Evolutionary conservation across 176 grass and related monocot genomes (phyloP).

Genomic region (Typha latifolia): DNA sequence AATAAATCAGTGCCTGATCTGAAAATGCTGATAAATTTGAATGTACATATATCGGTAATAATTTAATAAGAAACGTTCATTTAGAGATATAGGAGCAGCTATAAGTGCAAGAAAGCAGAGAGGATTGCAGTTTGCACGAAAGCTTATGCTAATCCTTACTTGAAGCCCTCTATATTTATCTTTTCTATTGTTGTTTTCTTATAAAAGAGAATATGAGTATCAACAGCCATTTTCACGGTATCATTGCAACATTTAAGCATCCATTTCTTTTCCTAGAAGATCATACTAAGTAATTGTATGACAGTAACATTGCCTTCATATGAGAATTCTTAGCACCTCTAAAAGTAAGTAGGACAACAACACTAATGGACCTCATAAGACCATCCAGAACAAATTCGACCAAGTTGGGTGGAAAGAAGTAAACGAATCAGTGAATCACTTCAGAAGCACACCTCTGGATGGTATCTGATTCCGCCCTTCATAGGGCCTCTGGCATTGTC

Average conservation of each 20-base stretch:
- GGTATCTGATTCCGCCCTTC: constrained; percentile 96
- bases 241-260: not conserved
- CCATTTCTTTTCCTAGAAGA: not conserved
- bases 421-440: constrained; percentile 18
- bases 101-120: too few relatives aligned
- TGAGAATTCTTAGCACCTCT: not conserved
- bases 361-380: constrained; percentile 20
- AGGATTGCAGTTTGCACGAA: constrained; percentile 1
- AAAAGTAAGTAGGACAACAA: not conserved
- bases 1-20: too few relatives aligned
- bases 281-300: too few relatives aligned
- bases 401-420: constrained; percentile 12
- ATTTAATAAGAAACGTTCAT: too few relatives aligned
- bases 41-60: too few relatives aligned
- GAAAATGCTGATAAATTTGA: too few relatives aligned
- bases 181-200: not conserved
- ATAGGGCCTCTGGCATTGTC: constrained; percentile 94
- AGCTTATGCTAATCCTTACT: constrained; percentile 11
- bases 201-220: not conserved
- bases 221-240: not conserved
- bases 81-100: not conserved
- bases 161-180: not conserved
- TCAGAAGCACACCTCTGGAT: constrained; percentile 54
- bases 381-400: constrained; percentile 23
- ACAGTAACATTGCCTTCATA: too few relatives aligned